A percentile compares a stretch with the other conserved stretches of the same genome.
These are phyloP conservation scores for Tricladium varicosporioides DNA, from an alignment of 2,329 filamentous ascomycete species.

Conservation along the genomic window DNA sequence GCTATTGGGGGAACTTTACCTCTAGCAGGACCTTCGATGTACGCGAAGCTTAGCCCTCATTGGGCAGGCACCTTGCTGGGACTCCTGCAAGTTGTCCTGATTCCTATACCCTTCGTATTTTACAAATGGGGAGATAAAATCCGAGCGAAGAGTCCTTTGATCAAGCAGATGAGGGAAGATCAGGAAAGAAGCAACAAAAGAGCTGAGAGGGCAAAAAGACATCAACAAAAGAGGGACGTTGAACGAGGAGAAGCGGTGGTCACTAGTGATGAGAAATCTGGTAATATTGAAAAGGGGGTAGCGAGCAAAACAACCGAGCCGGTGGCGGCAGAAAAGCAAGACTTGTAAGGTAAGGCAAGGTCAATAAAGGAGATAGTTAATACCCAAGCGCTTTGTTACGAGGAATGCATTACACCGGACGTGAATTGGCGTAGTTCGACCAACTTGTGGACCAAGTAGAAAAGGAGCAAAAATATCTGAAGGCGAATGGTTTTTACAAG, in stretches of 20 bases:
- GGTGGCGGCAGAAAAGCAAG: not conserved
- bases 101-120: slow-evolving; percentile 79
- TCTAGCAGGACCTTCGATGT: slow-evolving; percentile 72
- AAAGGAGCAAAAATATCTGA: too few relatives aligned
- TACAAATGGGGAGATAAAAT: slow-evolving; percentile 60
- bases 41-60: slow-evolving; percentile 64
- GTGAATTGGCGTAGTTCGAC: too few relatives aligned
- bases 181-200: slow-evolving; percentile 27
- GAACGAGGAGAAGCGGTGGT: slow-evolving; percentile 7
- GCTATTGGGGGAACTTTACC: slow-evolving; percentile 76
- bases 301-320: not conserved
- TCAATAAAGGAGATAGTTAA: too few relatives aligned
- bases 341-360: not conserved
- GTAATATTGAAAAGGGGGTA: slow-evolving; percentile 2
- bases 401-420: too few relatives aligned
- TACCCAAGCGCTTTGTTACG: too few relatives aligned
- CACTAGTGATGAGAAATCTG: slow-evolving; percentile 7
- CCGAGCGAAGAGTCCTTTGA: slow-evolving; percentile 48
- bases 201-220: slow-evolving; percentile 18
- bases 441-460: too few relatives aligned
- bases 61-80: slow-evolving; percentile 79
- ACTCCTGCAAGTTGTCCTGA: slow-evolving; percentile 67
- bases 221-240: slow-evolving; percentile 12
- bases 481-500: too few relatives aligned
- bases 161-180: slow-evolving; percentile 37